Evolutionary conservation across 768 basidiomycete species (phyloP), one percentile per base, ranked within the genome.

Genomic region (Pisolithus microcarpus): DNA sequence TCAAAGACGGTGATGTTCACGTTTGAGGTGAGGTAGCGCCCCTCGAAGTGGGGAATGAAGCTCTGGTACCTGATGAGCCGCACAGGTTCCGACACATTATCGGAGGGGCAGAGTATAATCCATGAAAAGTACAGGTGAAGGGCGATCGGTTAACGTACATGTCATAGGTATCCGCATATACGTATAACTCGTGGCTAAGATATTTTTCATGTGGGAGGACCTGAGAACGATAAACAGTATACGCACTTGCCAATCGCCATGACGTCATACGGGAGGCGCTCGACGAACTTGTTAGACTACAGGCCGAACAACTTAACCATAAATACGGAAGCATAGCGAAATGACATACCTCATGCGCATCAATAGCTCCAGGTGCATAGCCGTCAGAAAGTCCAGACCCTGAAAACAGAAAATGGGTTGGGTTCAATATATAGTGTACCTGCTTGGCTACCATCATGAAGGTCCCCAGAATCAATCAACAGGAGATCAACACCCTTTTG

Each of bases 191-290:
- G 56, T 94, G 92, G 62, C 85, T 86, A 46, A 38, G 37, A 15
- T n/a, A 48, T 23, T 21, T n/a, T 40, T 23, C 52, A 24, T 46
- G 39, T 11, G 24, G 28, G 43, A 31, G 28, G 10, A n/a, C 26
- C 21, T 16, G 18, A 26, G 24, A 26, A 5, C 7, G 10, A 10
- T 19, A 30, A 4, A 38, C 18, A 40, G 5, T 16, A 16, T 21
- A 68, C 85, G 40, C 61, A 84, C 81, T 93, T 94, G 61, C 92
- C 91, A 48, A 92, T 90, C 2, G 88, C 70, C 62, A 92, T 77
- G 2, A 91, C 60, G 60, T 95, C 92, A 60, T 91, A 94, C 0
- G 85, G 85, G 18, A 94, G 72, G 49, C 78, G 68, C n/a, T 77
- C 68, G 55, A 93, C 72, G 65, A 91, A 84, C 60, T 84, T 70